Evolutionary conservation across 2,329 filamentous ascomycete genomes (phyloP).

Genomic region (Colletotrichum chlorophyti): DNA sequence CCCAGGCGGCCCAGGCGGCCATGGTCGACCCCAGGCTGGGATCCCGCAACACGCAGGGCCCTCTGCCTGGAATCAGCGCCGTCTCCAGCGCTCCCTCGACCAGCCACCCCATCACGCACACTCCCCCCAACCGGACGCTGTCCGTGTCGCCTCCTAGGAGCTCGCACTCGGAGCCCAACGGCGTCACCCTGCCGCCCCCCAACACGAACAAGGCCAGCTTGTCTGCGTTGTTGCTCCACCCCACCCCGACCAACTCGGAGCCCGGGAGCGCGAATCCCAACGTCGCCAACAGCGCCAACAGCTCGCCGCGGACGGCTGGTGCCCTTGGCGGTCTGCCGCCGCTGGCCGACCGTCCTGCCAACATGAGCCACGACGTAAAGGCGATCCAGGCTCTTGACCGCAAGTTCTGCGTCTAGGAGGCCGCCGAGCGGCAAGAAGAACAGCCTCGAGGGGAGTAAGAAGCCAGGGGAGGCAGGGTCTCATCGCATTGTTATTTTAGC

Average conservation of each 20-base stretch:
- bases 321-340: constrained; percentile 59
- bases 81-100: constrained; percentile 38
- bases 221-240: constrained; percentile 58
- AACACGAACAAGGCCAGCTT: constrained; percentile 57
- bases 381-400: constrained; percentile 71
- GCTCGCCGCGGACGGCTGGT: constrained; percentile 54
- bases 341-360: constrained; percentile 58
- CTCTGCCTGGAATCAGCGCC: constrained; percentile 42
- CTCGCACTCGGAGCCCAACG: constrained; percentile 42
- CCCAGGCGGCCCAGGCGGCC: no score
- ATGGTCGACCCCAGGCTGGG: constrained; percentile 47
- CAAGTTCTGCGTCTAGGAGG: constrained; percentile 52
- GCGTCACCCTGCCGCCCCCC: constrained; percentile 29
- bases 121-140: constrained; percentile 51
- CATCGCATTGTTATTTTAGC: constrained; percentile 12
- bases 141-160: constrained; percentile 57
- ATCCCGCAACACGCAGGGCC: constrained; percentile 48
- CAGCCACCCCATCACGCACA: constrained; percentile 40
- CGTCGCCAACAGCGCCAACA: constrained; percentile 49
- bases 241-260: constrained; percentile 53
- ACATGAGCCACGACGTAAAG: constrained; percentile 66
- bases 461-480: not conserved
- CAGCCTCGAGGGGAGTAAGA: no score
- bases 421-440: not conserved
- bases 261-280: constrained; percentile 51